Percentiles rank a stretch among this genome's conserved stretches.
These are phyloP conservation scores for Aspergillus saccharolyticus DNA, from an alignment of 495 filamentous ascomycete genomes.

Conservation along the genomic window DNA sequence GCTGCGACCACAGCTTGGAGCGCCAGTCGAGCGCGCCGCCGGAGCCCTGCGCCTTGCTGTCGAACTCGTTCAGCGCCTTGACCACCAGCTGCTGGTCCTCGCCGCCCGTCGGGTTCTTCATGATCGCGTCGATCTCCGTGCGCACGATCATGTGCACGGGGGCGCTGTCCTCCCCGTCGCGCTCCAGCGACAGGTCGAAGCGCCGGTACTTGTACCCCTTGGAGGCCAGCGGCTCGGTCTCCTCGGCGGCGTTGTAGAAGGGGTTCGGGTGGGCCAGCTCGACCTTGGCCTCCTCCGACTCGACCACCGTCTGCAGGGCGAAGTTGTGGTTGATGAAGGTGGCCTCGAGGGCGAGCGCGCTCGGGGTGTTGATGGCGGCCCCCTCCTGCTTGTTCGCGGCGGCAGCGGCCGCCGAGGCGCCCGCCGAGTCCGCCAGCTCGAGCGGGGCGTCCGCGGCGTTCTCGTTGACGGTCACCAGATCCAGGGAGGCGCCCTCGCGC, in stretches of 20 bases:
- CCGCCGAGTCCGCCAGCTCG: slow-evolving; percentile 69
- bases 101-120: slow-evolving; percentile 85
- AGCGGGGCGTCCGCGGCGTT: slow-evolving; percentile 96
- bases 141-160: slow-evolving; percentile 88
- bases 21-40: slow-evolving; percentile 96
- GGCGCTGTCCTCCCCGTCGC: slow-evolving; percentile 64
- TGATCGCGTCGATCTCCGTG: slow-evolving; percentile 91
- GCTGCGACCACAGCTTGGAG: slow-evolving; percentile 82
- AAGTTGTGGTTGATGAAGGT: slow-evolving; percentile 99
- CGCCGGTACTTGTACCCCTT: slow-evolving; percentile 98
- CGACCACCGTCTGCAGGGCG: slow-evolving; percentile 83
- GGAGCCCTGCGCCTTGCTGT: slow-evolving; percentile 91
- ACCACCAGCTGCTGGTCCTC: slow-evolving; percentile 87
- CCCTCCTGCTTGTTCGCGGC: slow-evolving; percentile 65
- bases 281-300: slow-evolving; percentile 70
- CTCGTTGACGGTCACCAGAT: slow-evolving; percentile 97
- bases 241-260: slow-evolving; percentile 92
- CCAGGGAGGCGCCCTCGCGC: slow-evolving; percentile 85
- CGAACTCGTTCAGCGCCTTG: slow-evolving; percentile 98
- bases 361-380: slow-evolving; percentile 75
- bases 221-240: slow-evolving; percentile 85
- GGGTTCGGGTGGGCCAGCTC: slow-evolving; percentile 86
- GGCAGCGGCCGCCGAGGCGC: too few species aligned
- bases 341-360: slow-evolving; percentile 87
- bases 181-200: slow-evolving; percentile 90